Evolutionary conservation across 208 protist species (phyloP).

Genomic region (Leptomonas seymouri): DNA sequence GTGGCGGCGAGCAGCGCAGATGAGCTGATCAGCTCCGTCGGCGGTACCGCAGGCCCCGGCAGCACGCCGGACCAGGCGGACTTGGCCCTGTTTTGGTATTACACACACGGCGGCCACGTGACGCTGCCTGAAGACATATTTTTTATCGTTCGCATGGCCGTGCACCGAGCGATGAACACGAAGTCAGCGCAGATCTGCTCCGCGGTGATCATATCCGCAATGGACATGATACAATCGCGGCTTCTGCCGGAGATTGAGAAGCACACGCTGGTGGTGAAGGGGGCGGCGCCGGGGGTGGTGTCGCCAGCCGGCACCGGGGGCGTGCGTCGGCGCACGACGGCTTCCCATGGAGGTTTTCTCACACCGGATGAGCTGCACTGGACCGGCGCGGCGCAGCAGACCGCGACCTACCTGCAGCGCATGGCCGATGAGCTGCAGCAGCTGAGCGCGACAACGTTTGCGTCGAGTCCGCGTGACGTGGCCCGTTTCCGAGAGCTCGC

Average conservation of each 20-base stretch:
- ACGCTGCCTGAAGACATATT: constrained; percentile 85
- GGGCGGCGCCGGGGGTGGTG: not conserved
- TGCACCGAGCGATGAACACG: constrained; percentile 81
- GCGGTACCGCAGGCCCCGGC: constrained; percentile 9
- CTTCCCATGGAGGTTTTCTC: constrained; percentile 26
- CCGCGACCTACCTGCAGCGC: constrained; percentile 48
- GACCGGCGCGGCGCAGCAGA: constrained; percentile 49
- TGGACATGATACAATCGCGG: constrained; percentile 57
- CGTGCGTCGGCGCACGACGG: constrained; percentile 5
- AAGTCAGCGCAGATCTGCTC: constrained; percentile 85
- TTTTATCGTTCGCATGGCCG: constrained; percentile 80
- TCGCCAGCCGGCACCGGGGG: constrained; percentile 4
- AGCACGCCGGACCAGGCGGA: constrained; percentile 8
- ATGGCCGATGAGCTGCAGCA: constrained; percentile 69
- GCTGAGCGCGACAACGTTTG: constrained; percentile 26
- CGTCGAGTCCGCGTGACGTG: constrained; percentile 34
- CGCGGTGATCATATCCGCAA: constrained; percentile 68
- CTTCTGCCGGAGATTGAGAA: constrained; percentile 57
- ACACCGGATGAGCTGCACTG: constrained; percentile 60
- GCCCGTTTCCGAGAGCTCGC: constrained; percentile 74
- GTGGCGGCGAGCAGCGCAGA: constrained; percentile 46
- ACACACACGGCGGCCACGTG: constrained; percentile 41
- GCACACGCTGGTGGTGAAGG: constrained; percentile 25
- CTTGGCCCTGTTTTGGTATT: constrained; percentile 35
- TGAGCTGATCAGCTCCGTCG: constrained; percentile 30